phyloP scores from a whole-genome alignment of 2,329 filamentous ascomycete genomes.

The Alternaria infectoria region DNA sequence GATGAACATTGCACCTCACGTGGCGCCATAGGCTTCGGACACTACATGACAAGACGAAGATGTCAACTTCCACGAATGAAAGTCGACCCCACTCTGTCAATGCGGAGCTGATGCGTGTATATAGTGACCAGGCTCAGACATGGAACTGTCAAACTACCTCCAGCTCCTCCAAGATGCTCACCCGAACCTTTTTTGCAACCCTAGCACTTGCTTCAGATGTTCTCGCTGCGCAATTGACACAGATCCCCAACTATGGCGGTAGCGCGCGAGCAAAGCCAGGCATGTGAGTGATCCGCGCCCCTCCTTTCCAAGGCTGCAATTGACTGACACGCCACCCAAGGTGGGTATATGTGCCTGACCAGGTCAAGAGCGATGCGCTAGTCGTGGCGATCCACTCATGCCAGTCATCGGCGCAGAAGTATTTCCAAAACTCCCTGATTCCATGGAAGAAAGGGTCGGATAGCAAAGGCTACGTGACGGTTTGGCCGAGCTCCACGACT shows the following conservation, averaged over 20 bases:
- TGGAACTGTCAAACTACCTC: background rate
- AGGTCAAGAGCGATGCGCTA: conserved; percentile 32
- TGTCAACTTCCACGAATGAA: background rate
- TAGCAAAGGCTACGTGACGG: conserved; percentile 37
- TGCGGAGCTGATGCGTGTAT: background rate
- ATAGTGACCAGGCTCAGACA: background rate
- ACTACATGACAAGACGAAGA: background rate
- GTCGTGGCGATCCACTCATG: conserved; percentile 42
- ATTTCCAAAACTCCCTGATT: conserved; percentile 38
- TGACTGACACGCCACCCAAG: conserved; percentile 8
- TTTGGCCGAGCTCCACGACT: conserved; percentile 40
- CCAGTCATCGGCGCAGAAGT: conserved; percentile 37
- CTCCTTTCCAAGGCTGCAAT: background rate
- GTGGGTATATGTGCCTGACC: conserved; percentile 41
- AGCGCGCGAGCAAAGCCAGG: conserved; percentile 34
- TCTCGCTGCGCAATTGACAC: conserved; percentile 34
- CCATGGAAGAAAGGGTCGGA: conserved; percentile 42
- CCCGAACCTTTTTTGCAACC: conserved; percentile 14
- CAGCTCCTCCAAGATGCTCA: conserved; percentile 18
- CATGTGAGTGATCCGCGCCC: conserved; percentile 22
- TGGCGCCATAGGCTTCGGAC: background rate
- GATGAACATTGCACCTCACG: background rate
- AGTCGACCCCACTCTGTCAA: background rate
- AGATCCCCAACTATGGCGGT: conserved; percentile 35
- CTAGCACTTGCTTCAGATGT: conserved; percentile 16